Evolutionary conservation across 176 grass and related monocot species (phyloP), one percentile per base, ranked within the genome.

Genomic region (Typha latifolia): DNA sequence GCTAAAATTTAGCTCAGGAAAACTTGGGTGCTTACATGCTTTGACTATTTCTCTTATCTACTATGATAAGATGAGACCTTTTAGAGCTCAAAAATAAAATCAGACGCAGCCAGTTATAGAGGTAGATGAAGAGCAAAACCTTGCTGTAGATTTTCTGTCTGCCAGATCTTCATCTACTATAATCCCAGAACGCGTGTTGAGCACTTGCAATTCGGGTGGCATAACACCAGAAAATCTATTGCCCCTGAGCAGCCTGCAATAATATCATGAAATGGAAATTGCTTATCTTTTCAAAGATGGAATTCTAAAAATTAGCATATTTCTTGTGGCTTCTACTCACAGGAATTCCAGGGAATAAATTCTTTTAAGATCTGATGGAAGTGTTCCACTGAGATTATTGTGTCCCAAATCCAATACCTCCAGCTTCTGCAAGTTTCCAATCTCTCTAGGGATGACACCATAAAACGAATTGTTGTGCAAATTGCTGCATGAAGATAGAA

Each of bases 381-480:
- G 49, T 31, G 57, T 43, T 72, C 74, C 86, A 15, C 5, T 84
- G 37, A 89, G 80, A 72, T 79, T 75, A 81, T 89, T 84, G 59
- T 75, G 77, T 43, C 82, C 81, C 13, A 84, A 52, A 68, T 89
- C 78, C 78, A 89, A 84, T 26, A 72, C 56, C 67, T 76, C 77
- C 51, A 89, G 14, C 21, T 72, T 65, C 2, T 72, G 53, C 9
- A 89, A 66, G 70, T 75, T 14, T 64, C 67, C 66, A 53, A 89
- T 75, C 51, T 84, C 78, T n/a, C 2, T 32, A 64, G 86, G 86
- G 48, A 89, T 78, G 47, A 14, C 53, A 21, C 74, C 86, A 79
- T 56, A 84, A 52, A 89, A 82, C 3, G 67, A 84, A 57, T 89
- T 89, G 43, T 82, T 89, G 68, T 61, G 67, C 31, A 89, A 72